Evolutionary conservation across 108 stramenopile genomes (phyloP).

Genomic region (Pseudonitzschia multistriata): DNA sequence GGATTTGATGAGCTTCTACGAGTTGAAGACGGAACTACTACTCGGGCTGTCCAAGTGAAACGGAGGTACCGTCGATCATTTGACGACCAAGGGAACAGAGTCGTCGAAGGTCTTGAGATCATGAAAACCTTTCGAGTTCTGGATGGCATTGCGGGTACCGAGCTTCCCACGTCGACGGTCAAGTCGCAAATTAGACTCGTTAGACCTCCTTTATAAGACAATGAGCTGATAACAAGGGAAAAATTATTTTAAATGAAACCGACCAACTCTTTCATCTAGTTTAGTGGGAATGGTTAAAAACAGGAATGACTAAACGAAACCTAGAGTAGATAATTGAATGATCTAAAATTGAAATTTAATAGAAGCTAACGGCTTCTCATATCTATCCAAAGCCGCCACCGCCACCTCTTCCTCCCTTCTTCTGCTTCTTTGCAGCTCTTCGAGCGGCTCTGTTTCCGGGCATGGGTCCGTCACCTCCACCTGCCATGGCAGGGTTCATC

Average conservation of each 20-base stretch:
- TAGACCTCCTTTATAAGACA: slow-evolving; percentile 8
- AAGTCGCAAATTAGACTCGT: slow-evolving; percentile 37
- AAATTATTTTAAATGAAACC: too few species aligned
- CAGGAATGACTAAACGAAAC: too few species aligned
- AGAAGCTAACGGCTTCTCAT: neutral
- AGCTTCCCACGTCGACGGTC: slow-evolving; percentile 58
- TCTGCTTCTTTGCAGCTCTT: slow-evolving; percentile 83
- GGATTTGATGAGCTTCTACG: slow-evolving; percentile 51
- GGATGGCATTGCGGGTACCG: slow-evolving; percentile 69
- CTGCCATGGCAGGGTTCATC: slow-evolving; percentile 51
- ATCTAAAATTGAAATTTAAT: neutral
- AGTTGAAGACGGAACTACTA: slow-evolving; percentile 41
- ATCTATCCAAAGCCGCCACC: slow-evolving; percentile 75
- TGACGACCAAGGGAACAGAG: slow-evolving; percentile 49
- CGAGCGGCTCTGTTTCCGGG: slow-evolving; percentile 76
- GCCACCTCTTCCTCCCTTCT: slow-evolving; percentile 75
- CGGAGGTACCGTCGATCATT: slow-evolving; percentile 48
- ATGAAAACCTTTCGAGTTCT: slow-evolving; percentile 62
- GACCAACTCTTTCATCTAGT: too few species aligned
- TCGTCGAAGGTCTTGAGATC: slow-evolving; percentile 71
- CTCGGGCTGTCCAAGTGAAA: slow-evolving; percentile 44
- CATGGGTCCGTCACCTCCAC: slow-evolving; percentile 24
- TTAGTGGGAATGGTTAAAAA: too few species aligned
- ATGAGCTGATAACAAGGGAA: neutral
- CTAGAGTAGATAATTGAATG: too few species aligned